phyloP scores from a whole-genome alignment of 805 yeast species.

The Grigorovia transvaalensis region DNA sequence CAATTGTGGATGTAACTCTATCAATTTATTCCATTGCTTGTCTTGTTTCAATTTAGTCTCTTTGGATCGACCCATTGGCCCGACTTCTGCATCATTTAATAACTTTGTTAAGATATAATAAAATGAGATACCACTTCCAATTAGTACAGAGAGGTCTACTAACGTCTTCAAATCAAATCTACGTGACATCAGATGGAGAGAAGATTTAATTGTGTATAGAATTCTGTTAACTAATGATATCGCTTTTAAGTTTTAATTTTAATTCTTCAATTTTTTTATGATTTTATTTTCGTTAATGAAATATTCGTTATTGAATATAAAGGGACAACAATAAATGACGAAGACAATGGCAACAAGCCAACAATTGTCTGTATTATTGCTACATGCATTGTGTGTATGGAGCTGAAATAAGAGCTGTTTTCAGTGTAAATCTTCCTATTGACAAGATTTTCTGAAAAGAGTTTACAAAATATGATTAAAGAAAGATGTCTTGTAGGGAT shows the following conservation, averaged over 20 bases:
- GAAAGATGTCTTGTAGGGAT: no score
- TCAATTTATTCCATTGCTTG: conserved; percentile 47
- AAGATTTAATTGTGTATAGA: neutral
- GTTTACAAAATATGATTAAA: no score
- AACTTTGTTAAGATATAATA: conserved; percentile 48
- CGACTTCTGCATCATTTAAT: conserved; percentile 34
- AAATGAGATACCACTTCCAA: conserved; percentile 60
- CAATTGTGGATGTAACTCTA: conserved; percentile 47
- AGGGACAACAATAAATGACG: no score
- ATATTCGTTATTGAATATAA: no score
- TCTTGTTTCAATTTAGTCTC: conserved; percentile 54
- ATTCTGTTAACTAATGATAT: no score
- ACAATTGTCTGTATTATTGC: no score
- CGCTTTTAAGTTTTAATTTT: neutral
- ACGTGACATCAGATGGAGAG: conserved; percentile 17
- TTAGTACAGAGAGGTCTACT: conserved; percentile 39
- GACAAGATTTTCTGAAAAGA: no score
- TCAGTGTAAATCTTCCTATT: no score
- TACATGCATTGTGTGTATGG: no score
- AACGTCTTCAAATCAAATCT: conserved; percentile 32
- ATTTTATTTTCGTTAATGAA: neutral
- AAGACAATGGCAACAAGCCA: no score
- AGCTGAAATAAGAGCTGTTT: no score
- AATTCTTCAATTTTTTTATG: neutral
- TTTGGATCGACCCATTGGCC: conserved; percentile 36